Conservation (phyloP, 1,139 yeast genomes). For the Candida gigantensis region DNA sequence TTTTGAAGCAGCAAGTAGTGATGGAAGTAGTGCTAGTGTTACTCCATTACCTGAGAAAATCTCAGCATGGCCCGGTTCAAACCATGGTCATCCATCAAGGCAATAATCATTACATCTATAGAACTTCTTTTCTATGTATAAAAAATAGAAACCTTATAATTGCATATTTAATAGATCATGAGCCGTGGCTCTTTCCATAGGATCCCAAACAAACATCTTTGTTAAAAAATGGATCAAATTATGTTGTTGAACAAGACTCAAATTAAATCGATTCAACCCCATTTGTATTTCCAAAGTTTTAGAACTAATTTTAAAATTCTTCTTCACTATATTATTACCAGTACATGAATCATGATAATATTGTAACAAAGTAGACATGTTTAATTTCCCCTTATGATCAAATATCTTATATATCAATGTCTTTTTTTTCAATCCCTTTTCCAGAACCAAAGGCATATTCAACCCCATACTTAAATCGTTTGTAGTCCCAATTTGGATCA, state of each 20-base stretch:
- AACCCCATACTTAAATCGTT: no score
- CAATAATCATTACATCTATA: conserved; percentile 1
- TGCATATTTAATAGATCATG: conserved; percentile 44
- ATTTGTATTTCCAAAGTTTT: conserved; percentile 44
- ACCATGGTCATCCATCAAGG: conserved; percentile 66
- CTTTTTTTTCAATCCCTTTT: conserved; percentile 29
- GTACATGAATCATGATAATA: conserved; percentile 21
- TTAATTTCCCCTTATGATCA: conserved; percentile 41
- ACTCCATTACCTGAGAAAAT: conserved; percentile 44
- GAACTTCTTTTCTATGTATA: conserved; percentile 2
- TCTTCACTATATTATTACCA: conserved; percentile 23
- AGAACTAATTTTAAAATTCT: conserved; percentile 30
- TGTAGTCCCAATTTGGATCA: conserved; percentile 1
- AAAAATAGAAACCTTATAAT: no score
- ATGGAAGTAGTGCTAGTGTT: conserved; percentile 25
- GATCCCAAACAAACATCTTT: conserved; percentile 57
- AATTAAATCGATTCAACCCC: conserved; percentile 24
- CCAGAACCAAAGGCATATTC: conserved; percentile 18
- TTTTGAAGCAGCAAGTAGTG: conserved; percentile 16
- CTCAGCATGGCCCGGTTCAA: conserved; percentile 69
- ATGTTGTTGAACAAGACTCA: conserved; percentile 6
- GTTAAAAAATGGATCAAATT: conserved; percentile 34
- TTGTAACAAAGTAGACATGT: conserved; percentile 27
- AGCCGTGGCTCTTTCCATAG: conserved; percentile 46
- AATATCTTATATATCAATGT: conserved; percentile 40